phyloP scores from a whole-genome alignment of 257 asterid species.

The Cruciata laevipes region DNA sequence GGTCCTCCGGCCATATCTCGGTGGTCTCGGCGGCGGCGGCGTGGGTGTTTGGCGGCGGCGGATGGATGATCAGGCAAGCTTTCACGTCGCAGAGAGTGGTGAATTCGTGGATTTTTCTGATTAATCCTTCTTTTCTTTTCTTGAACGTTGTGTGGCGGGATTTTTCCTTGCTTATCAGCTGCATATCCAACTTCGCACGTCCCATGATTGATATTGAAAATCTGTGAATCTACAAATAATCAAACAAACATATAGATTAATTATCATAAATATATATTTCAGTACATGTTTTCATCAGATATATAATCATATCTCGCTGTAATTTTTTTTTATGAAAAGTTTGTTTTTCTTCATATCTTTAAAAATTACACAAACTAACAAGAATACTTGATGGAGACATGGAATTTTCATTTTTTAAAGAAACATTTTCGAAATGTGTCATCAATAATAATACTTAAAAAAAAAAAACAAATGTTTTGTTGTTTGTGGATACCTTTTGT shows the following conservation, averaged over 20 bases:
- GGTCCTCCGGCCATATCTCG: constrained; percentile 48
- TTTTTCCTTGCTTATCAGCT: constrained; percentile 46
- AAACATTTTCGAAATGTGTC: too few species aligned
- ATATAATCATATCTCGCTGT: too few species aligned
- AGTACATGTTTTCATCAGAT: too few species aligned
- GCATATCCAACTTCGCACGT: constrained; percentile 64
- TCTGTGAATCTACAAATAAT: neutral
- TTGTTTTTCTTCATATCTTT: too few species aligned
- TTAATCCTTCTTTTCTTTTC: constrained; percentile 57
- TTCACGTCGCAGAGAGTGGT: constrained; percentile 60
- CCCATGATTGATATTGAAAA: constrained; percentile 34
- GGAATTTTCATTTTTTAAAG: too few species aligned
- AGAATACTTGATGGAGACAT: too few species aligned
- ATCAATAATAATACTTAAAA: too few species aligned
- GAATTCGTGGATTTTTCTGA: constrained; percentile 52
- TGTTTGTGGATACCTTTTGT: too few species aligned
- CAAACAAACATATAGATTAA: neutral
- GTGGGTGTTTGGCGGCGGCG: constrained; percentile 34
- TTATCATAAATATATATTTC: too few species aligned
- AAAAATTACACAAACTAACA: too few species aligned
- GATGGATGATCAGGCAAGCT: constrained; percentile 59
- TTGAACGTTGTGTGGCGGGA: constrained; percentile 47
- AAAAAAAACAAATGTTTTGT: too few species aligned
- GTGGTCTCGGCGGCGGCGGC: constrained; percentile 29
- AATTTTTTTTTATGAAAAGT: too few species aligned